These are phyloP conservation scores for Vitis vinifera DNA, from an alignment of 164 flowering plant genomes.

Conservation along the genomic window DNA sequence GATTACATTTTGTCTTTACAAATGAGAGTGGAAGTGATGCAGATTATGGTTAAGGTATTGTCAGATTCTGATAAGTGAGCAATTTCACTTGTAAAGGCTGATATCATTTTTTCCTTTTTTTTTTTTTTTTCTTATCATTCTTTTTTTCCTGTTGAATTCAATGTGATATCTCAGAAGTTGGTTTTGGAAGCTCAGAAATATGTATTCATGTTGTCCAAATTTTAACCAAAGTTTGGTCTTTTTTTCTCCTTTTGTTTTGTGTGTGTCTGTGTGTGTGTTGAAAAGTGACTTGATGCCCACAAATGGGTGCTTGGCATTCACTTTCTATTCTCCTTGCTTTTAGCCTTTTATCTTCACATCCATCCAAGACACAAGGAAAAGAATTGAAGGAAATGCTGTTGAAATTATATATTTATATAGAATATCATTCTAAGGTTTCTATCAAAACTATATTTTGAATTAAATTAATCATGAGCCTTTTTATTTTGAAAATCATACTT, in stretches of 20 bases:
- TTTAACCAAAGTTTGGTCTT: not conserved
- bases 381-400: too few relatives aligned
- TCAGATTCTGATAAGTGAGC: constrained; percentile 12
- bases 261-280: not conserved
- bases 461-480: too few relatives aligned
- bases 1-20: constrained; percentile 62
- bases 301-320: too few relatives aligned
- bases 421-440: too few relatives aligned
- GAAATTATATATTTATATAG: too few relatives aligned
- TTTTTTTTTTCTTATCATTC: not conserved
- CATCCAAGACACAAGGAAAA: too few relatives aligned
- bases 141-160: not conserved
- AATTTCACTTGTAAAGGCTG: constrained; percentile 2
- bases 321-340: too few relatives aligned
- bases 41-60: constrained; percentile 44
- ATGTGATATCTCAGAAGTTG: not conserved
- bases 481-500: too few relatives aligned
- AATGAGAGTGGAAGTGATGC: constrained; percentile 71
- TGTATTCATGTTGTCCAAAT: constrained; percentile 1
- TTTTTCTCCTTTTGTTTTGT: not conserved
- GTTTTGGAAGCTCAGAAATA: not conserved
- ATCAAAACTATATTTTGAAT: too few relatives aligned
- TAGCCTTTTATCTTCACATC: too few relatives aligned
- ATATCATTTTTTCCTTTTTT: not conserved
- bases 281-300: too few relatives aligned